Conservation (phyloP, 148 eudicot species). For the Rhododendron ovatum region DNA sequence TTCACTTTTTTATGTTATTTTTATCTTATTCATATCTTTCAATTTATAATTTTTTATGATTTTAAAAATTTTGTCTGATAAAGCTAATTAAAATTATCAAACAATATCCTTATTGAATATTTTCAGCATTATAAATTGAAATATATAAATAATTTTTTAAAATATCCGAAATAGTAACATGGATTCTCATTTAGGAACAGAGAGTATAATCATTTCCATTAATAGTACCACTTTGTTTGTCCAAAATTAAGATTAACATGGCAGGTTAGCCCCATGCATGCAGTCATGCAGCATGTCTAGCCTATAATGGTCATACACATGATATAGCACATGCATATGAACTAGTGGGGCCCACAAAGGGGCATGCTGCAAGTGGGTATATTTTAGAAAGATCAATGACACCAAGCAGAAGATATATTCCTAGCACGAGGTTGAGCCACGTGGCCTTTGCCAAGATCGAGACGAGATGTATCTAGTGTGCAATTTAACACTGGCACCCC, state of each 20-base stretch:
- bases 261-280: not conserved
- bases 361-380: not conserved
- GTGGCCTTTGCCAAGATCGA: not conserved
- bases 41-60: no score
- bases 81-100: no score
- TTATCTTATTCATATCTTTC: no score
- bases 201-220: no score
- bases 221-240: no score
- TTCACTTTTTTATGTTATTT: no score
- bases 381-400: not conserved
- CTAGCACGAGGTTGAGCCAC: slow-evolving; percentile 8
- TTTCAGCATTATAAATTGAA: no score
- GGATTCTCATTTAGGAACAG: no score
- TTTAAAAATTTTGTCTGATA: no score
- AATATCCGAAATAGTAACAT: no score
- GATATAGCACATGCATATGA: not conserved
- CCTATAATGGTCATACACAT: not conserved
- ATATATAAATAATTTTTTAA: no score
- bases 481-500: not conserved
- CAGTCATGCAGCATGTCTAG: not conserved
- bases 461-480: not conserved
- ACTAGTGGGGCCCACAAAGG: not conserved
- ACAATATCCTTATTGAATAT: no score
- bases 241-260: not conserved
- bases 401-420: slow-evolving; percentile 4